A percentile compares a stretch with the other conserved stretches of the same genome.
These are phyloP conservation scores for Saccharomycopsis hybrid DNA, from an alignment of 1,139 yeast species.

Conservation along the genomic window DNA sequence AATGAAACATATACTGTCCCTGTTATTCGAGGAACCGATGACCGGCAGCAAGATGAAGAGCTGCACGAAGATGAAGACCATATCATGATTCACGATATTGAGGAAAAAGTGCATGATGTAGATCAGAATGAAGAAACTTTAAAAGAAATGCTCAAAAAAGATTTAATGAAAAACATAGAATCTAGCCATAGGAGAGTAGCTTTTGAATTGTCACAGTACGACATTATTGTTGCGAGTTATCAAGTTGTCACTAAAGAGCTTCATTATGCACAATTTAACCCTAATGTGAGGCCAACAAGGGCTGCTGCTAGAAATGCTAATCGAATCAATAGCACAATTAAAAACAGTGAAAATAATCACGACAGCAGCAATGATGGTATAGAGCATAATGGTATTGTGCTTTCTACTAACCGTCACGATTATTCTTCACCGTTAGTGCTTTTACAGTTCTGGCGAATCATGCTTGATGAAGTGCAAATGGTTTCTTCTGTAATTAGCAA, in stretches of 20 bases:
- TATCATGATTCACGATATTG: background rate
- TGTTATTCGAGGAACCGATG: slow-evolving; percentile 13
- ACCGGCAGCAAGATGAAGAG: no score
- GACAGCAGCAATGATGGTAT: slow-evolving; percentile 4
- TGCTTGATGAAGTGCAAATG: slow-evolving; percentile 93
- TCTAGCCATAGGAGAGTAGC: slow-evolving; percentile 31
- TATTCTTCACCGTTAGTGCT: slow-evolving; percentile 79
- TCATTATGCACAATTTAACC: slow-evolving; percentile 72
- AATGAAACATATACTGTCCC: slow-evolving; percentile 7
- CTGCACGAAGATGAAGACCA: no score
- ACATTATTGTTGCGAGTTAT: slow-evolving; percentile 81
- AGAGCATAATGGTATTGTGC: slow-evolving; percentile 7
- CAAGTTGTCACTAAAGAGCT: slow-evolving; percentile 62
- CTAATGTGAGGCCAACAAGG: slow-evolving; percentile 51
- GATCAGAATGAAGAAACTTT: background rate
- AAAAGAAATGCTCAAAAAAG: slow-evolving; percentile 2
- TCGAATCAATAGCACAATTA: background rate
- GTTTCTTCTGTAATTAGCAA: slow-evolving; percentile 67
- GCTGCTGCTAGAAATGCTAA: slow-evolving; percentile 25
- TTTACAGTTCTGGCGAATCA: slow-evolving; percentile 84
- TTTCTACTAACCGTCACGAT: slow-evolving; percentile 33
- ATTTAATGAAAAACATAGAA: slow-evolving; percentile 8
- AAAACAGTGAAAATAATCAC: slow-evolving; percentile 19
- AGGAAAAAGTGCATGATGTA: background rate
- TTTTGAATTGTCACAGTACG: slow-evolving; percentile 47